phyloP scores from a whole-genome alignment of 192 early-diverging fungal genomes.

The Polychytrium aggregatum region DNA sequence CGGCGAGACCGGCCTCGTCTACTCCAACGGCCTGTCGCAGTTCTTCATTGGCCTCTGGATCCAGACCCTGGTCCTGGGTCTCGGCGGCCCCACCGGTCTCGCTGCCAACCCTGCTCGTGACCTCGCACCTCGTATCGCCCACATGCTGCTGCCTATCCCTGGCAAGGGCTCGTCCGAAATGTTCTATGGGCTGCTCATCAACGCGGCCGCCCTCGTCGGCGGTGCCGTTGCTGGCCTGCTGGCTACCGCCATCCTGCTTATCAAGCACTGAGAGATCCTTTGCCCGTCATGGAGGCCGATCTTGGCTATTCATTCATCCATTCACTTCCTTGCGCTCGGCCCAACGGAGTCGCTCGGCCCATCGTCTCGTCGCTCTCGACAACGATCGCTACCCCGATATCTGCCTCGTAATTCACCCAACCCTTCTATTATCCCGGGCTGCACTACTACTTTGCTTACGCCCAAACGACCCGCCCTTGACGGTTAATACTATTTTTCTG shows the following conservation, averaged over 20 bases:
- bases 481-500: no score
- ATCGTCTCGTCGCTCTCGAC: no score
- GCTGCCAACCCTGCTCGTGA: slow-evolving; percentile 20
- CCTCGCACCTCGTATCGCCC: slow-evolving; percentile 11
- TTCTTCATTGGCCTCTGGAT: slow-evolving; percentile 14
- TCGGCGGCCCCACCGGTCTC: slow-evolving; percentile 22
- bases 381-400: no score
- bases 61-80: slow-evolving; percentile 7
- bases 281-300: no score
- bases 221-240: slow-evolving; percentile 11
- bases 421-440: no score
- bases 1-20: background rate
- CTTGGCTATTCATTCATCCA: no score
- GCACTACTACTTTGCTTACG: no score
- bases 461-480: no score
- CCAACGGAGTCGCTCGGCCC: no score
- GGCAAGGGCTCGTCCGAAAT: slow-evolving; percentile 18
- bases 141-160: slow-evolving; percentile 16
- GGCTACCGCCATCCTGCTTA: slow-evolving; percentile 2
- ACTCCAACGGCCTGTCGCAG: background rate
- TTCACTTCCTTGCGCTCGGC: no score
- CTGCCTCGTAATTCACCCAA: no score
- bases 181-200: slow-evolving; percentile 6
- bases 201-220: slow-evolving; percentile 3
- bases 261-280: no score